phyloP scores from a whole-genome alignment of 208 protist genomes.

The Crithidia acanthocephali region DNA sequence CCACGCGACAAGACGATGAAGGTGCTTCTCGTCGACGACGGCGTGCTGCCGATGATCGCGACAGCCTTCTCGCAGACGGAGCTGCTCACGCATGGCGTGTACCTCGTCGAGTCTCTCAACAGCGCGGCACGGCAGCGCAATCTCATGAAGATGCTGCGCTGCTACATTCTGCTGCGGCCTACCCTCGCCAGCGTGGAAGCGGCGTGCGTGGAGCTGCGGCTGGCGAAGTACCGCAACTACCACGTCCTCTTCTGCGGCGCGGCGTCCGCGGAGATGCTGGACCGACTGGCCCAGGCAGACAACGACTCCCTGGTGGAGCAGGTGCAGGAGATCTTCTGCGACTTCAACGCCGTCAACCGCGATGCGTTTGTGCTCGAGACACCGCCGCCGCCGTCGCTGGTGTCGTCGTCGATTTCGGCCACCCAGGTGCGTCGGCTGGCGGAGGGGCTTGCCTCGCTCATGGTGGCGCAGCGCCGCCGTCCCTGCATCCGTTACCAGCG shows the following conservation, averaged over 20 bases:
- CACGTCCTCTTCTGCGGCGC: slow-evolving; percentile 93
- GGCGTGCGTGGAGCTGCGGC: slow-evolving; percentile 87
- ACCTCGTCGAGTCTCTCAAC: slow-evolving; percentile 94
- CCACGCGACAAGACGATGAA: slow-evolving; percentile 91
- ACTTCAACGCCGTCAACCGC: slow-evolving; percentile 94
- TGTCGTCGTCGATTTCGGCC: slow-evolving; percentile 42
- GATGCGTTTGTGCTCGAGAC: slow-evolving; percentile 79
- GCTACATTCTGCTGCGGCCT: slow-evolving; percentile 93
- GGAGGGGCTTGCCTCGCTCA: slow-evolving; percentile 75
- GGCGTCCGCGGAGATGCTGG: slow-evolving; percentile 68
- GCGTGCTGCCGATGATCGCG: slow-evolving; percentile 93
- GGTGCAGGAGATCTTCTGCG: slow-evolving; percentile 96
- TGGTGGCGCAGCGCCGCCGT: slow-evolving; percentile 76
- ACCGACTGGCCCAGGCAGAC: slow-evolving; percentile 95
- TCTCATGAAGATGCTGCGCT: slow-evolving; percentile 94
- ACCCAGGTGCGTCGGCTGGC: slow-evolving; percentile 47
- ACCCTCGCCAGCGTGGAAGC: slow-evolving; percentile 87
- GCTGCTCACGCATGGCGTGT: slow-evolving; percentile 97
- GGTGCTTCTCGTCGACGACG: slow-evolving; percentile 95
- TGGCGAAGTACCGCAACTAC: slow-evolving; percentile 88
- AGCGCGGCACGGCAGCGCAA: slow-evolving; percentile 66
- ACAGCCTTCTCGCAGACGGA: slow-evolving; percentile 95
- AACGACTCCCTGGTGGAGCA: slow-evolving; percentile 87
- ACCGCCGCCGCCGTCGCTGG: slow-evolving; percentile 42
- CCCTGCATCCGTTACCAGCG: slow-evolving; percentile 78